Percentiles rank a stretch among this genome's conserved stretches.
phyloP scores from a whole-genome alignment of 225 moss, liverwort and hornwort species.

The Lunularia cruciata region DNA sequence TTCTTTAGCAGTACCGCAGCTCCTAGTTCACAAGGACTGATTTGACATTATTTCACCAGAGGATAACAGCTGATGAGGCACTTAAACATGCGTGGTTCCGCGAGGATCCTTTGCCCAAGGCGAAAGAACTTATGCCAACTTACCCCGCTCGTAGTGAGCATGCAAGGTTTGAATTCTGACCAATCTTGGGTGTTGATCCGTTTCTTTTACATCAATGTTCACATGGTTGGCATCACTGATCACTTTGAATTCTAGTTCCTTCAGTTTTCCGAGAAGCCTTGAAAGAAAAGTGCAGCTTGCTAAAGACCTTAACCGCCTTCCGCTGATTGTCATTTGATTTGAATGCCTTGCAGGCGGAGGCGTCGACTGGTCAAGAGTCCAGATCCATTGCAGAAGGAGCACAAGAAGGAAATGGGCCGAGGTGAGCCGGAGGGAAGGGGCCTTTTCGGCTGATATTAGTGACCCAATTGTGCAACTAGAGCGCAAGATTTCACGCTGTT shows the following conservation, averaged over 20 bases:
- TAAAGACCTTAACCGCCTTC: too few species aligned
- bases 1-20: too few species aligned
- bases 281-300: too few species aligned
- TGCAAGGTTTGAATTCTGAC: constrained; percentile 60
- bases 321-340: neutral
- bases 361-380: constrained; percentile 92
- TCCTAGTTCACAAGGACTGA: too few species aligned
- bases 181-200: too few species aligned
- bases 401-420: constrained; percentile 76
- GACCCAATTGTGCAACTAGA: too few species aligned
- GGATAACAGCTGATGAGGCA: constrained; percentile 89
- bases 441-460: constrained; percentile 84
- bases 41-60: too few species aligned
- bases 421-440: constrained; percentile 85
- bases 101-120: constrained; percentile 90
- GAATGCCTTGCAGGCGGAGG: constrained; percentile 51
- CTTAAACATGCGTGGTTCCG: constrained; percentile 89
- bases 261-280: too few species aligned
- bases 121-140: constrained; percentile 97
- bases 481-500: too few species aligned
- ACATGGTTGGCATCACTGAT: too few species aligned
- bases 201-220: too few species aligned
- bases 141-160: constrained; percentile 96
- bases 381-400: constrained; percentile 92
- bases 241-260: too few species aligned